A percentile compares a stretch with the other conserved stretches of the same genome.
Conservation (phyloP, 148 eudicot genomes). For the Rhododendron ferrugineum region DNA sequence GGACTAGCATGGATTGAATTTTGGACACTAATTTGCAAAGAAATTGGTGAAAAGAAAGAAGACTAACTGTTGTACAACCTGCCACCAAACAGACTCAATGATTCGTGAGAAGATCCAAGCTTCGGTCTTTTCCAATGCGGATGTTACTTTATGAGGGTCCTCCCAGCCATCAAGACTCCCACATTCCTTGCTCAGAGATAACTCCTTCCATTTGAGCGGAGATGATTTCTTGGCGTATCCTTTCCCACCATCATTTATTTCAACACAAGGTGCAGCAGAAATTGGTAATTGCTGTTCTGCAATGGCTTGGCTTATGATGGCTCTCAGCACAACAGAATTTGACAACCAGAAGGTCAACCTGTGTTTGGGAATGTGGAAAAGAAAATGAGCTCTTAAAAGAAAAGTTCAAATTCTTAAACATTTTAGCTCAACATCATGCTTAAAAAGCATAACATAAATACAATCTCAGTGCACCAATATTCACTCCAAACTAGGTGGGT, state of each 20-base stretch:
- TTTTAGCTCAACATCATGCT: not conserved
- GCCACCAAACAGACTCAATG: slow-evolving; percentile 97
- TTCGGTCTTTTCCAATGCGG: slow-evolving; percentile 63
- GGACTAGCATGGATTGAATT: not conserved
- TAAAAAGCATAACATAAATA: slow-evolving; percentile 6
- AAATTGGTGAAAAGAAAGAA: not conserved
- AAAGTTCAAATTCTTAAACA: not conserved
- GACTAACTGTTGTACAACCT: slow-evolving; percentile 35
- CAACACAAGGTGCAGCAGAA: slow-evolving; percentile 33
- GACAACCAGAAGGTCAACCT: slow-evolving; percentile 92
- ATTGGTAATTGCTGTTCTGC: slow-evolving; percentile 36
- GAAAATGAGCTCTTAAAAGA: not conserved
- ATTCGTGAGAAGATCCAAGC: slow-evolving; percentile 88
- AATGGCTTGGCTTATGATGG: slow-evolving; percentile 47
- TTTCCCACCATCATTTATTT: slow-evolving; percentile 21
- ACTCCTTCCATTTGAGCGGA: slow-evolving; percentile 46
- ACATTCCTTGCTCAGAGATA: slow-evolving; percentile 29
- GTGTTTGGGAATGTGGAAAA: slow-evolving; percentile 13
- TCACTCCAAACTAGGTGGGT: not conserved
- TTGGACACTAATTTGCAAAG: not conserved
- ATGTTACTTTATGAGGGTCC: slow-evolving; percentile 48
- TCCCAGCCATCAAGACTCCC: slow-evolving; percentile 44
- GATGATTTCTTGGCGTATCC: slow-evolving; percentile 34
- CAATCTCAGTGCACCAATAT: not conserved
- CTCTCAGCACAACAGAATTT: slow-evolving; percentile 64